These are phyloP conservation scores for Saccharomyces hybrid DNA, from an alignment of 1,139 yeast species.

Conservation along the genomic window DNA sequence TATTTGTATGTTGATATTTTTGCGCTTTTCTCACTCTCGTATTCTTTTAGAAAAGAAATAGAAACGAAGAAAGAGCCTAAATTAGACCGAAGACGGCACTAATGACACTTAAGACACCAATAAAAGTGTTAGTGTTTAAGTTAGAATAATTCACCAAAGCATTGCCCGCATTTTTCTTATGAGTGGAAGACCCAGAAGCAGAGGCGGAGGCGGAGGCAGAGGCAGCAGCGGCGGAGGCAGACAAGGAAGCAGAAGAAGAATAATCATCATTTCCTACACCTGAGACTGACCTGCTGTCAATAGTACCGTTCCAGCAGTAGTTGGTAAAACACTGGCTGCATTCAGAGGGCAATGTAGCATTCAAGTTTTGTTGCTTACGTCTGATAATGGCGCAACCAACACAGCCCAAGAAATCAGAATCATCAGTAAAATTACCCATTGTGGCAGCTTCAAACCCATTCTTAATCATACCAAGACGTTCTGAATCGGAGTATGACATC, in stretches of 20 bases:
- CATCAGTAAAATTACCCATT: slow-evolving; percentile 63
- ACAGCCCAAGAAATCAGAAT: slow-evolving; percentile 67
- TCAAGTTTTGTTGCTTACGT: slow-evolving; percentile 68
- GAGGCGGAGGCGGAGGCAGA: slow-evolving; percentile 24
- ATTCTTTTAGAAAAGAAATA: background rate
- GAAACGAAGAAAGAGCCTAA: background rate
- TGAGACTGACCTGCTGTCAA: slow-evolving; percentile 3
- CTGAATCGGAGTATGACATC: slow-evolving; percentile 50
- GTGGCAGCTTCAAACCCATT: slow-evolving; percentile 77
- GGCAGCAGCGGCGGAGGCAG: slow-evolving; percentile 3
- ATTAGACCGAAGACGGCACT: background rate
- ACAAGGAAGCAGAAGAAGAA: background rate
- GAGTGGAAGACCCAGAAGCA: slow-evolving; percentile 35
- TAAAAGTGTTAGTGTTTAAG: background rate
- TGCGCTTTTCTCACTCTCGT: background rate
- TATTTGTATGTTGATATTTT: background rate
- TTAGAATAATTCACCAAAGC: background rate
- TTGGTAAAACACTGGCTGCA: slow-evolving; percentile 62
- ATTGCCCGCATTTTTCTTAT: slow-evolving; percentile 2
- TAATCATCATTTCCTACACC: background rate
- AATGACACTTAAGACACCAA: background rate
- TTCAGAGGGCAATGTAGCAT: slow-evolving; percentile 54
- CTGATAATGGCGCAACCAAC: slow-evolving; percentile 82
- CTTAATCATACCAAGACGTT: slow-evolving; percentile 51
- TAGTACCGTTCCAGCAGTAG: slow-evolving; percentile 74